A percentile compares a stretch with the other conserved stretches of the same genome.
phyloP scores from a whole-genome alignment of 1,284 basidiomycete genomes.

The Ceratobasidium sp. region DNA sequence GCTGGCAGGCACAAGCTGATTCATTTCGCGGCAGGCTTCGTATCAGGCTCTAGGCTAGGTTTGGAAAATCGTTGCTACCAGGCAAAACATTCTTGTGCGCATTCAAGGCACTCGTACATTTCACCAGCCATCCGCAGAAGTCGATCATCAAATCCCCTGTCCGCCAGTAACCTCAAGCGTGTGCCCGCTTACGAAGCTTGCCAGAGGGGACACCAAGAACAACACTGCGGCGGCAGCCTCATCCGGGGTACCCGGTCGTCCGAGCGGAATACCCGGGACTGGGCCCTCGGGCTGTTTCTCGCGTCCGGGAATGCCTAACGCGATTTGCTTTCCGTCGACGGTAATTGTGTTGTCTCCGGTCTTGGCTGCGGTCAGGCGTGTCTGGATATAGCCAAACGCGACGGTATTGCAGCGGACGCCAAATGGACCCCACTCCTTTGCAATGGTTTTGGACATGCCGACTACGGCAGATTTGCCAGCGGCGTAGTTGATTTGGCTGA shows the following conservation, averaged over 20 bases:
- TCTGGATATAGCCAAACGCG: slow-evolving; percentile 78
- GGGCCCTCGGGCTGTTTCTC: slow-evolving; percentile 54
- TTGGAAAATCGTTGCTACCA: slow-evolving; percentile 13
- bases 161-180: slow-evolving; percentile 83
- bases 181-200: slow-evolving; percentile 81
- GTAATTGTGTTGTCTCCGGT: slow-evolving; percentile 77
- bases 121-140: background rate
- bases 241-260: slow-evolving; percentile 74
- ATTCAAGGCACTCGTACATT: slow-evolving; percentile 8
- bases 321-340: slow-evolving; percentile 82
- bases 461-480: slow-evolving; percentile 77
- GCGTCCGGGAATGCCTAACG: slow-evolving; percentile 75
- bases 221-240: slow-evolving; percentile 77
- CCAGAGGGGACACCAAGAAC: slow-evolving; percentile 77
- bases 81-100: background rate
- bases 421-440: slow-evolving; percentile 86
- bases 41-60: background rate
- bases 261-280: slow-evolving; percentile 69
- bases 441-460: slow-evolving; percentile 83
- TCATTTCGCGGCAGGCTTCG: background rate
- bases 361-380: slow-evolving; percentile 74
- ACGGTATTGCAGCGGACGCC: slow-evolving; percentile 82
- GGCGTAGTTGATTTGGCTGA: slow-evolving; percentile 85
- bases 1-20: background rate
- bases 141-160: slow-evolving; percentile 63